Conservation (phyloP, 225 moss, liverwort and hornwort genomes). For the Pleurozium schreberi region DNA sequence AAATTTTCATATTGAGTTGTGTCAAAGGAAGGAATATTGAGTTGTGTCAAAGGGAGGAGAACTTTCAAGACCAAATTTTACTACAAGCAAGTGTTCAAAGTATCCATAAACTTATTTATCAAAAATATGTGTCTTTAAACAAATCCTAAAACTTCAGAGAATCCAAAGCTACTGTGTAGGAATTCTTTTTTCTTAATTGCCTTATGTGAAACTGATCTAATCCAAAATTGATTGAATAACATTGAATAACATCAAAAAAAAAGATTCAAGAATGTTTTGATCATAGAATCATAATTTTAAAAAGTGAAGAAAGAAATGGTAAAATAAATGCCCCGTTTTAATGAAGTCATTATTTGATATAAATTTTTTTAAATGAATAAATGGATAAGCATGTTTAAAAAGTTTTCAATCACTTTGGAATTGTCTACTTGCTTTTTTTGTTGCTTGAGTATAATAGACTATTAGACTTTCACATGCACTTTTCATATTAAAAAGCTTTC, state of each 20-base stretch:
- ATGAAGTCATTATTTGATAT: not conserved
- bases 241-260: too few species aligned
- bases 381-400: not conserved
- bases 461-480: rapidly evolving
- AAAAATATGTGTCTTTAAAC: not conserved
- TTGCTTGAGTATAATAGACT: not conserved
- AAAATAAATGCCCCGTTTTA: not conserved
- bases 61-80: not conserved
- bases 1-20: not conserved
- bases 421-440: not conserved
- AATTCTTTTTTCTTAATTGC: not conserved
- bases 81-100: not conserved
- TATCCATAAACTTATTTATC: not conserved
- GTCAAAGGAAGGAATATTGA: not conserved
- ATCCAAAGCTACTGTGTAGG: not conserved
- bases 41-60: too few species aligned
- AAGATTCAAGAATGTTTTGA: not conserved
- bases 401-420: not conserved
- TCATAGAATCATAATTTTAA: not conserved
- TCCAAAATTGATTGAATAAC: not conserved
- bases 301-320: not conserved
- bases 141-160: not conserved
- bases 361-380: rapidly evolving
- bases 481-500: not conserved
- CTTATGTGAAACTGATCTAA: not conserved